Evolutionary conservation across 73 alveolate species (phyloP), one percentile per base, ranked within the genome.

Genomic region (Diophrys appendiculata): DNA sequence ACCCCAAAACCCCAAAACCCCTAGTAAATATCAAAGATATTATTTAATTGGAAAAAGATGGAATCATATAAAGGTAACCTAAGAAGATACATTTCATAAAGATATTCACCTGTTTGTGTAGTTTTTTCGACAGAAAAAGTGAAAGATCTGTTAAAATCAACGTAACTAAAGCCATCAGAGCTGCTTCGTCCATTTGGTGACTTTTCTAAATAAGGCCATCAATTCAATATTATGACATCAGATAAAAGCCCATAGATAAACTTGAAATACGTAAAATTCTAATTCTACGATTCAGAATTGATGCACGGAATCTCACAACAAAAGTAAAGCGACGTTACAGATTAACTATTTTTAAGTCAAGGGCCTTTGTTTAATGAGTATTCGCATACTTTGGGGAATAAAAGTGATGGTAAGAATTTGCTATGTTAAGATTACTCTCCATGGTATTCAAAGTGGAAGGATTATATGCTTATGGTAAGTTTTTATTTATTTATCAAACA

Each of bases 181-280:
- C 72, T 81, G 31, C 68, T 81, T 13, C 2, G 89, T 55, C 89
- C 89, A 28, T 81, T 81, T 81, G 82, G 77, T 1, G 83, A 72
- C 33, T 60, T 81, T 26, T 72, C 78, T n/a, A n/a, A n/a, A 25
- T 52, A 33, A 25, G 52, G 43, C 29, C 32, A 54, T n/a, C 31
- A 54, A 27, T n/a, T 43, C 8, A 26, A 56, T 32, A n/a, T 81
- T 27, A 30, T 31, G n/a, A 81, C 83, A 30, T 81, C 76, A 18
- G 89, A 81, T 25, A 81, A 72, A 35, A 72, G 33, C 32, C 71
- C 32, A 65, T 78, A 82, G 55, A 26, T 72, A 56, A 72, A 31
- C 65, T 31, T 72, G 33, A 30, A 81, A 18, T 72, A 72, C 73
- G 70, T 81, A 18, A 70, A 33, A 25, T 29, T 72, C 29, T 69